Base-by-base conservation (phyloP, 805 yeast species). In the Diddensiella transvaalensis region DNA sequence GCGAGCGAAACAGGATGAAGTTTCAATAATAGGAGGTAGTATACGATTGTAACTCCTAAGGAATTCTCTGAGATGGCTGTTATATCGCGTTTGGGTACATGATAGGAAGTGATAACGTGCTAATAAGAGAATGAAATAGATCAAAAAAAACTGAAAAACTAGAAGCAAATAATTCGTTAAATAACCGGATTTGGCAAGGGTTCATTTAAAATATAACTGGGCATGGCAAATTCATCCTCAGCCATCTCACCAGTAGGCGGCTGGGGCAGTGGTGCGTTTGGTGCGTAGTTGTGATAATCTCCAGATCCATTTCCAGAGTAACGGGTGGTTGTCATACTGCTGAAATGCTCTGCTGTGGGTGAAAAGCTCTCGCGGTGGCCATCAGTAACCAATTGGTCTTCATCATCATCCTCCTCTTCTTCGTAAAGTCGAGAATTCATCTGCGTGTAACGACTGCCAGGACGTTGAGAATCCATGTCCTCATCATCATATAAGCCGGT, bases 101-200 rank as follows among this genome's bases (percentile, higher is more conserved):
- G n/a, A n/a, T n/a, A n/a, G n/a, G n/a, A n/a, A n/a, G n/a, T n/a
- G n/a, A n/a, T n/a, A n/a, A n/a, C n/a, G n/a, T n/a, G n/a, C n/a
- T n/a, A n/a, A n/a, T n/a, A n/a, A n/a, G n/a, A n/a, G n/a, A n/a
- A n/a, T n/a, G n/a, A n/a, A n/a, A n/a, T n/a, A n/a, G n/a, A n/a
- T n/a, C n/a, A n/a, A n/a, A n/a, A n/a, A n/a, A n/a, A n/a, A n/a
- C n/a, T n/a, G n/a, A n/a, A n/a, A n/a, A n/a, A n/a, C n/a, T n/a
- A n/a, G n/a, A n/a, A n/a, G n/a, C n/a, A n/a, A 29, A 33, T n/a
- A n/a, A n/a, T n/a, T 21, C 10, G 11, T 26, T 42, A 45, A n/a
- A 45, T 51, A 22, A 44, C 50, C 19, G 49, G 52, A 22, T 44
- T 49, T 33, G 50, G 55, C 42, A 45, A 21, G 24, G 49, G 52